Evolutionary conservation across 2,329 filamentous ascomycete genomes (phyloP), one percentile per base, ranked within the genome.

Genomic region (Trichoderma aggressivum): DNA sequence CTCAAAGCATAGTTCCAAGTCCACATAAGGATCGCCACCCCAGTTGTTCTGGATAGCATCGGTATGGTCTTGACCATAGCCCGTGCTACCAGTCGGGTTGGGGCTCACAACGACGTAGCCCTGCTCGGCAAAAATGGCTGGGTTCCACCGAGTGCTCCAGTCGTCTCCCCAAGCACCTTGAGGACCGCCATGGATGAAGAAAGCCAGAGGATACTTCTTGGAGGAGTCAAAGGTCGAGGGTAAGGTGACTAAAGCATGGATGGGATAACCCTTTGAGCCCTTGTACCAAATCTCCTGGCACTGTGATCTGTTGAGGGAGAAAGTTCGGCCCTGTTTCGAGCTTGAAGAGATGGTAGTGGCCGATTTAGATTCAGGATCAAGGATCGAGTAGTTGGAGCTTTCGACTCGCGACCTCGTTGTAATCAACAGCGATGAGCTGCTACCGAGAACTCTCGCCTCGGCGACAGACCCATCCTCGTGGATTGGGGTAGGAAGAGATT

Each of bases 111-210:
- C 92, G 4, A 97, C 87, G 78, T 96, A 97, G 59, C 94, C 94
- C 81, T 95, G 92, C 79, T 97, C 93, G 4, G 94, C 93, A 78
- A 94, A 97, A 11, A 95, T 87, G 72, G 92, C 92, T 2, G 92
- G 91, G 78, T 97, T 97, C 94, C 94, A 97, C 21, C 94, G 86
- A 3, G 91, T 94, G 79, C 88, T 91, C 92, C 93, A 97, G 32
- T 86, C 84, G 76, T 96, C 91, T 36, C 80, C 83, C 91, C 92
- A 95, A 0, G 92, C 88, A 26, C 90, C 88, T 79, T 96, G 92
- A 0, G 93, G 93, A 0, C 94, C 94, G 69, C 94, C 94, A 77
- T 97, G 94, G 73, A 97, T 92, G 55, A 94, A 83, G 78, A 94
- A 91, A 2, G 91, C 89, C 5, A 97, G 84, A 0, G 94, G 94